Evolutionary conservation across 2,329 filamentous ascomycete genomes (phyloP).

Genomic region (Penicillium verrucosum): DNA sequence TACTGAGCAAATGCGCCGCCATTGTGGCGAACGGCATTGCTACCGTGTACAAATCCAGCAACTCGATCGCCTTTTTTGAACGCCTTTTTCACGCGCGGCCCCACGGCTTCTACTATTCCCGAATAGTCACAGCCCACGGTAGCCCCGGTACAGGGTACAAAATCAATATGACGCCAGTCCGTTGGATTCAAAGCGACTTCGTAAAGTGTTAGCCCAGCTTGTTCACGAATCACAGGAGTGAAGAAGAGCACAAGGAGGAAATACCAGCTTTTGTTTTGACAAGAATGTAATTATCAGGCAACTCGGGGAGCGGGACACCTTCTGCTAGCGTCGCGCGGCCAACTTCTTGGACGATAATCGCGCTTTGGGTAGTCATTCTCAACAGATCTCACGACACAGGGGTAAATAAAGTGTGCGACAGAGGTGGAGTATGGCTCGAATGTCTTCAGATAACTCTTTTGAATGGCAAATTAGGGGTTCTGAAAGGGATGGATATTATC

Average conservation of each 20-base stretch:
- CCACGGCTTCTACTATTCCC: conserved; percentile 43
- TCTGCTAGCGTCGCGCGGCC: conserved; percentile 7
- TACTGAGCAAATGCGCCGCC: conserved; percentile 55
- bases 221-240: background rate
- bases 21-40: conserved; percentile 36
- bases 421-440: background rate
- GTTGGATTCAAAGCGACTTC: conserved; percentile 52
- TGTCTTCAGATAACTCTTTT: background rate
- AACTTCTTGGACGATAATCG: conserved; percentile 13
- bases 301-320: conserved; percentile 34
- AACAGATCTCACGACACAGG: background rate
- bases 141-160: conserved; percentile 32
- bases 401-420: background rate
- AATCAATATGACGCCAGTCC: conserved; percentile 38
- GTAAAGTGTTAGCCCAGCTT: conserved; percentile 45
- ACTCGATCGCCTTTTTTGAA: conserved; percentile 53
- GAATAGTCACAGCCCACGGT: conserved; percentile 52
- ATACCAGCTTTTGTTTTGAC: conserved; percentile 43
- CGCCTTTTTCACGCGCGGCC: conserved; percentile 22
- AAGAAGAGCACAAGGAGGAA: background rate
- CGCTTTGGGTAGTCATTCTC: conserved; percentile 14
- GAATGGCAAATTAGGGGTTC: background rate
- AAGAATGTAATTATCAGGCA: conserved; percentile 50
- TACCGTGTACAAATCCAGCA: conserved; percentile 50
- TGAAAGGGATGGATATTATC: background rate